Base-by-base conservation (phyloP, 345 rosid genomes). In the Microcos paniculata region DNA sequence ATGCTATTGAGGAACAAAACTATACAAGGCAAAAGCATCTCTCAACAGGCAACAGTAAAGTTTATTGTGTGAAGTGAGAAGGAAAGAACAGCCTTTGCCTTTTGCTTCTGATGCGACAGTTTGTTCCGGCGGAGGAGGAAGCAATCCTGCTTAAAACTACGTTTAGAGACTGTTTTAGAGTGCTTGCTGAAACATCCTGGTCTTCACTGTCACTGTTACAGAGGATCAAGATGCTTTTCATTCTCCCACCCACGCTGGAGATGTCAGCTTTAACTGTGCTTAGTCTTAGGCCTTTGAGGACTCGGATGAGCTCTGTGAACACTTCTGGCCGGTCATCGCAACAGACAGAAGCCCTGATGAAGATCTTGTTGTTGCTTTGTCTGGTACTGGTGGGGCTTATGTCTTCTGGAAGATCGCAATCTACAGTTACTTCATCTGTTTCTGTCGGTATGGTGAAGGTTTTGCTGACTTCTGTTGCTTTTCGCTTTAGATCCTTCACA, bases 281-380 rank as follows among this genome's bases (percentile, higher is more conserved):
- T 24, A 93, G 78, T 58, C 82, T 82, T n/a, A 86, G 88, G 59
- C 84, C 86, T 3, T 81, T 87, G 43, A 91, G 80, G 40, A 85
- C 91, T 1, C 86, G 72, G 2, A 87, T 80, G 49, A 95, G 86
- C 84, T 93, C 99, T 26, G 86, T 49, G 19, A 89, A 87, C 63
- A 89, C 85, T 70, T 93, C 98, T 0, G 98, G 96, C 80, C 90
- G 87, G 71, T 96, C 99, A 45, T 90, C 93, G 62, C 99, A 93
- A 85, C 97, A 88, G 7, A 95, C 71, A 0, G 96, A 85, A 15
- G 88, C 98, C 72, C 86, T 87, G 77, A 95, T 86, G 73, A 83
- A 74, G 52, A 62, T 43, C 67, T 75, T 70, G 1, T 77, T 58
- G 42, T 77, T 64, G 19, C 53, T 33, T 24, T 71, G 61, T 56